Conservation (phyloP, 768 basidiomycete species). For the Kwoniella europaea region DNA sequence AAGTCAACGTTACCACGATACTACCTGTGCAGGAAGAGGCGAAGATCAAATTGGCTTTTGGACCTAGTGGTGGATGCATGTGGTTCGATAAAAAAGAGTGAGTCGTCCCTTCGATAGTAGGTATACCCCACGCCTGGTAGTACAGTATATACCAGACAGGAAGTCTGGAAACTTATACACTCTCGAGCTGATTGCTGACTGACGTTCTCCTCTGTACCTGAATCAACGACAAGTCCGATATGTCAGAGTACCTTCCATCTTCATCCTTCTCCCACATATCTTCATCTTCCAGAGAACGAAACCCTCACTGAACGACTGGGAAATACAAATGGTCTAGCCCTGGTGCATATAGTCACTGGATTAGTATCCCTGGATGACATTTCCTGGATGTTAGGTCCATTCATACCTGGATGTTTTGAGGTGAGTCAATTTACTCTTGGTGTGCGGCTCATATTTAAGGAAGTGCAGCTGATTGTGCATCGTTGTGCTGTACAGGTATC, state of each 20-base stretch:
- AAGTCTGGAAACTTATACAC: neutral
- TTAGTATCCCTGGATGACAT: neutral
- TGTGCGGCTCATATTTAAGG: too few relatives aligned
- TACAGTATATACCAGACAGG: neutral
- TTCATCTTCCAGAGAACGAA: neutral
- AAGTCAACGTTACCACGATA: neutral
- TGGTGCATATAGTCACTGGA: neutral
- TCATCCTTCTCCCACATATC: neutral
- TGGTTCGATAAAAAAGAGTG: neutral
- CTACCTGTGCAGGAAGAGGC: neutral
- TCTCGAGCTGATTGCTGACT: neutral
- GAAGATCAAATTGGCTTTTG: neutral
- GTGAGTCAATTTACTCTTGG: neutral
- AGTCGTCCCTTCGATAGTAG: neutral
- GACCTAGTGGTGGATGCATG: neutral
- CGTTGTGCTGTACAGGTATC: neutral
- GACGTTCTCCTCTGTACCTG: too few relatives aligned
- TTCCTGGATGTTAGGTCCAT: neutral
- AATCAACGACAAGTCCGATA: neutral
- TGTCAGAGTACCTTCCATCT: constrained; percentile 1
- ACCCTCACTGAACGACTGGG: neutral
- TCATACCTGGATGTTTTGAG: neutral
- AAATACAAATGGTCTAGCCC: neutral
- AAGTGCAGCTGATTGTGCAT: neutral
- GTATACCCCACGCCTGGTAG: neutral